phyloP scores from a whole-genome alignment of 1,284 basidiomycete genomes.

The Trametes polyzona region DNA sequence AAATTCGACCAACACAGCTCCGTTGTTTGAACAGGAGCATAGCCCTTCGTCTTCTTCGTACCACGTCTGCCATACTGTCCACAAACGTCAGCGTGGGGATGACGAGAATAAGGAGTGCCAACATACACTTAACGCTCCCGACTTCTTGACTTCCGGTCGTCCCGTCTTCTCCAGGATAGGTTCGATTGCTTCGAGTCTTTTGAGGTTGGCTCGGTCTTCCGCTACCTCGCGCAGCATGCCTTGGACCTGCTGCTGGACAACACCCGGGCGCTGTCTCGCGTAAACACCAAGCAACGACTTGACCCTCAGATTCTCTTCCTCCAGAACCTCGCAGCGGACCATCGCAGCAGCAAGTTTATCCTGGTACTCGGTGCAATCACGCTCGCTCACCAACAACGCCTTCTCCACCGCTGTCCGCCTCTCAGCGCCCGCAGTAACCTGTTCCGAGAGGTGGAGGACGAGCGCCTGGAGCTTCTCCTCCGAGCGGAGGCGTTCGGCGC shows the following conservation, averaged over 20 bases:
- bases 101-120: neutral
- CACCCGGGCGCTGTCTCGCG: slow-evolving; percentile 7
- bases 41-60: neutral
- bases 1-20: neutral
- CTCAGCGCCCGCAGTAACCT: slow-evolving; percentile 14
- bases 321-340: slow-evolving; percentile 18
- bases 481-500: slow-evolving; percentile 13
- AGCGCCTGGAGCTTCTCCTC: slow-evolving; percentile 16
- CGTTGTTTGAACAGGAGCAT: neutral
- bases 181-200: slow-evolving; percentile 11
- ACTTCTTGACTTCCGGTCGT: neutral
- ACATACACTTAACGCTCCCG: neutral
- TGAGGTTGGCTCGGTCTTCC: slow-evolving; percentile 19
- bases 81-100: neutral
- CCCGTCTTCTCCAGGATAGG: neutral
- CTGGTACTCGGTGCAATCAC: slow-evolving; percentile 13
- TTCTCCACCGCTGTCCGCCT: slow-evolving; percentile 9
- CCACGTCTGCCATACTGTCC: neutral
- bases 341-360: slow-evolving; percentile 15
- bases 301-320: slow-evolving; percentile 21
- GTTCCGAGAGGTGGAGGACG: slow-evolving; percentile 21
- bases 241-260: slow-evolving; percentile 15
- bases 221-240: slow-evolving; percentile 19
- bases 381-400: slow-evolving; percentile 11
- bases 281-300: slow-evolving; percentile 17